A percentile compares a stretch with the other conserved stretches of the same genome.
Conservation (phyloP, 768 basidiomycete species). For the Boletus reticulatus region DNA sequence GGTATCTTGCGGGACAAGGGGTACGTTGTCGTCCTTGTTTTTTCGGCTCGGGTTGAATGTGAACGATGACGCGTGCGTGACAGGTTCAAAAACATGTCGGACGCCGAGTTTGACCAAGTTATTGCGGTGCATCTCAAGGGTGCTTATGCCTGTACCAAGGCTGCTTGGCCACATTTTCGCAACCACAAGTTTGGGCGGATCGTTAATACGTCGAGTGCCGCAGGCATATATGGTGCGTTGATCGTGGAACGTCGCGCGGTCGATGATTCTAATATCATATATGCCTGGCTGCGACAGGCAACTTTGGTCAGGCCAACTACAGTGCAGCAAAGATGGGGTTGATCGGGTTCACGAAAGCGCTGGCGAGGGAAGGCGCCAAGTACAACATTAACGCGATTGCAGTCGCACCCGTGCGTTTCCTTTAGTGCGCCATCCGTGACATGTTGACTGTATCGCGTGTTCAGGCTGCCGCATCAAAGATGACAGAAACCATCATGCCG, state of each 20-base stretch:
- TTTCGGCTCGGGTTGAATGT: not conserved
- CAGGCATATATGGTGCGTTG: conserved; percentile 83
- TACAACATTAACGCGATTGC: conserved; percentile 83
- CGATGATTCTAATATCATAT: not conserved
- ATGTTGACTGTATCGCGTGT: not conserved
- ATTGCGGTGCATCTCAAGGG: conserved; percentile 92
- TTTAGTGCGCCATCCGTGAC: not conserved
- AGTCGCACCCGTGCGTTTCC: conserved; percentile 78
- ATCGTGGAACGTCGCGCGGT: not conserved
- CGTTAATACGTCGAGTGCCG: conserved; percentile 92
- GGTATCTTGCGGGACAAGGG: conserved; percentile 84
- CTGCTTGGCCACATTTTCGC: conserved; percentile 94
- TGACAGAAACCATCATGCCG: conserved; percentile 96
- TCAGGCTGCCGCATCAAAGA: conserved; percentile 87
- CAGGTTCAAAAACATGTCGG: conserved; percentile 94
- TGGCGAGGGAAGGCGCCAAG: conserved; percentile 90
- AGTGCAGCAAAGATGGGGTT: conserved; percentile 98
- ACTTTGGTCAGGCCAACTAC: conserved; percentile 97
- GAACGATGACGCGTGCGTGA: not conserved
- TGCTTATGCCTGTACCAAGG: conserved; percentile 88
- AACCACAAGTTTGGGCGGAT: conserved; percentile 94
- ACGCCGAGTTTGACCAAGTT: conserved; percentile 90
- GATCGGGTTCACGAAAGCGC: conserved; percentile 87
- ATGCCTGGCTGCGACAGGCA: conserved; percentile 47
- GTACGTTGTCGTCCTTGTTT: conserved; percentile 35